These are phyloP conservation scores for Beta corolliflora DNA, from an alignment of 179 eudicot species.

Conservation along the genomic window DNA sequence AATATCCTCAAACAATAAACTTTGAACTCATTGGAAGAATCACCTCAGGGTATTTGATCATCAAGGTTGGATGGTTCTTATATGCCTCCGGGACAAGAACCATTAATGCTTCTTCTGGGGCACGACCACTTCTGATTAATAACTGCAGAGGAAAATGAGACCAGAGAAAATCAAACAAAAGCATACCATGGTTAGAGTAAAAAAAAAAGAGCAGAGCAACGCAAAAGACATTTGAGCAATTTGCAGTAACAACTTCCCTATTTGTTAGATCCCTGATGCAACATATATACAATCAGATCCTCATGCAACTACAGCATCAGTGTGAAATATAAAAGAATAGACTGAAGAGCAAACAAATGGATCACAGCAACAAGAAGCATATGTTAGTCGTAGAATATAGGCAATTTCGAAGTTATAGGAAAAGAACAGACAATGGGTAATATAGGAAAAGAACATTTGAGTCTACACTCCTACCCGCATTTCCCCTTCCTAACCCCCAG, in stretches of 20 bases:
- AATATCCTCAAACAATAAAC: conserved; percentile 12
- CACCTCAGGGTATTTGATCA: conserved; percentile 97
- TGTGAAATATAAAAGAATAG: neutral
- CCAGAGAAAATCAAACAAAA: neutral
- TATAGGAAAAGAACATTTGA: neutral
- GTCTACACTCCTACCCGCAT: neutral
- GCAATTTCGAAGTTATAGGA: neutral
- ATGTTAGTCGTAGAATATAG: neutral
- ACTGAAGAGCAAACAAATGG: neutral
- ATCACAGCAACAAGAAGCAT: neutral
- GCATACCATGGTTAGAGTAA: conserved; percentile 15
- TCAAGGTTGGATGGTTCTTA: conserved; percentile 91
- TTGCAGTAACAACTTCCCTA: neutral
- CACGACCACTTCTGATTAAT: conserved; percentile 96
- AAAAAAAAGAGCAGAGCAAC: neutral
- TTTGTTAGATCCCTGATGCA: neutral
- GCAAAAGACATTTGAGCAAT: neutral
- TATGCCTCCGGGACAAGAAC: conserved; percentile 99
- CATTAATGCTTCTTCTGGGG: conserved; percentile 93
- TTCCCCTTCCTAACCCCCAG: neutral
- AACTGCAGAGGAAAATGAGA: conserved; percentile 48
- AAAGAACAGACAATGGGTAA: neutral
- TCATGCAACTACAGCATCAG: neutral
- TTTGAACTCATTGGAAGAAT: neutral
- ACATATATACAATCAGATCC: neutral